Evolutionary conservation across 2,329 filamentous ascomycete genomes (phyloP).

Genomic region (Cladophialophora exuberans): DNA sequence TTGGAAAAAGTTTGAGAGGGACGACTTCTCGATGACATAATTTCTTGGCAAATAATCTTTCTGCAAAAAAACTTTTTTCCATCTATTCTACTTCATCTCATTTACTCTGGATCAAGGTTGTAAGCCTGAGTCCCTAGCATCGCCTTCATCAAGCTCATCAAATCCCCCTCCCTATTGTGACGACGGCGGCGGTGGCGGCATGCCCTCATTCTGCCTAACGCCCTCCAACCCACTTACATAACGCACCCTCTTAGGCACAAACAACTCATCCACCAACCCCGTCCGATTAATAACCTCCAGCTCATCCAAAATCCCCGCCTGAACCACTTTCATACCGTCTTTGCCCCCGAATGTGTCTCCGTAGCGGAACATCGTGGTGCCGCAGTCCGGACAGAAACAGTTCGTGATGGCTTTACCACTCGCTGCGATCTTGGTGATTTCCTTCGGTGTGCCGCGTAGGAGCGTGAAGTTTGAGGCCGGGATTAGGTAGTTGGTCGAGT

Average conservation of each 20-base stretch:
- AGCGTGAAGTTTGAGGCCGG: slow-evolving; percentile 36
- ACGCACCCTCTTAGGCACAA: not conserved
- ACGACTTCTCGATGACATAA: too few species aligned
- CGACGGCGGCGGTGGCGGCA: not conserved
- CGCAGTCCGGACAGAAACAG: slow-evolving; percentile 44
- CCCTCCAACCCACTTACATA: not conserved
- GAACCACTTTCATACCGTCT: slow-evolving; percentile 38
- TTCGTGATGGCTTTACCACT: slow-evolving; percentile 42
- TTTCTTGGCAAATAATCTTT: too few species aligned
- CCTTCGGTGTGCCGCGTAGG: slow-evolving; percentile 39
- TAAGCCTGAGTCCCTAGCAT: too few species aligned
- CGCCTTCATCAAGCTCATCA: too few species aligned
- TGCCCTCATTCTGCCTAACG: not conserved
- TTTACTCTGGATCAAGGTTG: too few species aligned
- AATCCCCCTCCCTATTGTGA: not conserved
- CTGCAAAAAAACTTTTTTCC: too few species aligned
- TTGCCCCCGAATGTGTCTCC: slow-evolving; percentile 33
- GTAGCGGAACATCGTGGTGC: slow-evolving; percentile 36
- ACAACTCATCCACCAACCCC: slow-evolving; percentile 39
- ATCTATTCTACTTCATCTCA: too few species aligned
- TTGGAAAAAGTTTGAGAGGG: too few species aligned
- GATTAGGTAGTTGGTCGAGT: slow-evolving; percentile 39
- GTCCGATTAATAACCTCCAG: slow-evolving; percentile 34
- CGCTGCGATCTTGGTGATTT: slow-evolving; percentile 41
- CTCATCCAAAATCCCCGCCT: slow-evolving; percentile 44